Evolutionary conservation across 2,329 filamentous ascomycete genomes (phyloP).

Genomic region (Lecanosticta acicola): DNA sequence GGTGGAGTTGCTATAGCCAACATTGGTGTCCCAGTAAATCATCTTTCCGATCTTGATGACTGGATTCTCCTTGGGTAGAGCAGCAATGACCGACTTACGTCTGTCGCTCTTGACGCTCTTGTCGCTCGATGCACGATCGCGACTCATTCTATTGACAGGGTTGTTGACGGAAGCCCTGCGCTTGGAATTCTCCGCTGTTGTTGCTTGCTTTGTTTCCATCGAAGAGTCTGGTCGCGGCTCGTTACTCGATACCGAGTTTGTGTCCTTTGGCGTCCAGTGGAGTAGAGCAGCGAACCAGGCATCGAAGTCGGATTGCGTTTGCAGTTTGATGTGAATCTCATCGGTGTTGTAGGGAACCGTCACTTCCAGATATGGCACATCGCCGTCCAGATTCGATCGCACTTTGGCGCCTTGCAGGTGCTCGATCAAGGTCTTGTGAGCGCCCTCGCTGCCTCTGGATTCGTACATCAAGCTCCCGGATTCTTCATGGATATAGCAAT

Average conservation of each 20-base stretch:
- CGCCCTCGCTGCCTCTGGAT: conserved; percentile 59
- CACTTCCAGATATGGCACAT: conserved; percentile 47
- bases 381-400: conserved; percentile 45
- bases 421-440: conserved; percentile 62
- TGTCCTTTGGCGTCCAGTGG: conserved; percentile 59
- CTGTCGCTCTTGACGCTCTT: conserved; percentile 30
- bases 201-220: conserved; percentile 12
- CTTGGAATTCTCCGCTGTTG: conserved; percentile 12
- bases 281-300: conserved; percentile 74
- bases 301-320: conserved; percentile 62
- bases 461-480: conserved; percentile 70
- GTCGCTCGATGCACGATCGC: conserved; percentile 27
- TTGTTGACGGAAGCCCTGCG: conserved; percentile 22
- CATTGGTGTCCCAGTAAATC: conserved; percentile 71
- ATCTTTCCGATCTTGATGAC: conserved; percentile 81
- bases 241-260: conserved; percentile 16
- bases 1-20: conserved; percentile 45
- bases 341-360: conserved; percentile 51
- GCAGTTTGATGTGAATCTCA: conserved; percentile 61
- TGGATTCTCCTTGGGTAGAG: conserved; percentile 61
- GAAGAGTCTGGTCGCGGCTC: conserved; percentile 17
- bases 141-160: conserved; percentile 10
- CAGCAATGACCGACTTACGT: conserved; percentile 43
- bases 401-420: conserved; percentile 72
- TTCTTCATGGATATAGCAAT: conserved; percentile 72